Base-by-base conservation (phyloP, 1,284 basidiomycete genomes). In the Naganishia sp. region DNA sequence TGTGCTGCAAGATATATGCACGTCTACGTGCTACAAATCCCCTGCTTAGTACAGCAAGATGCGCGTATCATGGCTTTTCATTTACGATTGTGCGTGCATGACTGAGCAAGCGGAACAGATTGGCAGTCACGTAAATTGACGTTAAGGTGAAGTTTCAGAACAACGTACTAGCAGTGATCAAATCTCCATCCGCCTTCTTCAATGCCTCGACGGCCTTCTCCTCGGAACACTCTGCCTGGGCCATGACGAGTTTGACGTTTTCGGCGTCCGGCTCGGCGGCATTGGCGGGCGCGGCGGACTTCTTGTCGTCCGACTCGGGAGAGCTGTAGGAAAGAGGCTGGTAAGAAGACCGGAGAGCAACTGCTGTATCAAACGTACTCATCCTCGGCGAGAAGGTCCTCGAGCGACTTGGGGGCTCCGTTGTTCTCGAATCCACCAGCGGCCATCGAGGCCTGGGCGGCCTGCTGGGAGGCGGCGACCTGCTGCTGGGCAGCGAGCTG, bases 171-270 rank as follows among this genome's bases (percentile, higher is more conserved):
- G 92, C 92, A 79, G 93, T 93, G 84, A 95, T 94, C 76, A 95
- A 79, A 81, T 96, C 94, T 54, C 92, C 92, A 66, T 89, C 88
- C 72, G 87, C 90, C 72, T 92, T 90, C 82, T 90, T 92, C 78
- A 96, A 82, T 68, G 87, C 92, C 71, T 87, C 86, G 58, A 93
- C 88, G 45, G 94, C 93, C 79, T 93, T 94, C 66, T 90, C 90
- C 71, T 92, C 86, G 63, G 90, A 87, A 81, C 90, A 94, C 76
- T 76, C 77, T 39, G 79, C 81, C 83, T 95, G 93, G 67, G 86
- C 84, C 84, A 97, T 92, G 65, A 99, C 92, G 67, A 96, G 86
- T 73, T 97, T 92, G 71, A 96, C 92, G 78, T 99, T 95, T 81
- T 96, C 94, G 65, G 90, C 85, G 72, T 96, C 92, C 66, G 97